Evolutionary conservation across 225 moss, liverwort and hornwort species (phyloP), one percentile per base, ranked within the genome.

Genomic region (Sphagnum tenellum): DNA sequence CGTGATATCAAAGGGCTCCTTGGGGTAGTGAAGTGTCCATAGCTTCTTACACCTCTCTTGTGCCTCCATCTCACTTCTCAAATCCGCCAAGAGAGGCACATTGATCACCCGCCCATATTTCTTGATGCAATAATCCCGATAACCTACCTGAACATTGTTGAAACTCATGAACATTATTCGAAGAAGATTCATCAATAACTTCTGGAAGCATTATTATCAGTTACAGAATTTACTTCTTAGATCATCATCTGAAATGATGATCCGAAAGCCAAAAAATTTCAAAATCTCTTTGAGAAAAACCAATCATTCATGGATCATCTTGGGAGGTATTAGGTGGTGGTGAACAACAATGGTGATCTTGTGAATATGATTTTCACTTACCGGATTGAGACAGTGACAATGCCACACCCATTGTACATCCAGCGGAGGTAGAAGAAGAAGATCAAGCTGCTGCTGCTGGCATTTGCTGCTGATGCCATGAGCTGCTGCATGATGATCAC

Each of bases 331-430:
- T 29, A 29, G 29, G 29, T 1, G 29, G 29, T 29, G 29, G 29
- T 29, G 29, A 29, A 53, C 53, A 56, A 56, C 5, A 56, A 11
- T 56, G 11, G 56, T 13, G 9, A 56, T 13, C 13, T 4, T 11
- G 12, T 45, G 44, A 45, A 47, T 10, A 62, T 45, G 9, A 8
- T 62, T 11, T 4, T 55, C 12, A 48, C 81, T 59, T 75, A 95
- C 89, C 88, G 95, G 95, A 53, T 86, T 84, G 51, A 96, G 86
- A 68, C 86, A 81, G 75, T 96, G 95, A 67, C 92, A 92, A 68
- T 96, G 95, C 95, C 95, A 96, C 71, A 96, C 88, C 92, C 92
- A 96, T 70, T 79, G 88, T 50, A 89, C 84, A 62, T 92, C 95
- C 10, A 96, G 69, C 4, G 95, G 84, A 65, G 95, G 95, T 49